Conservation (phyloP, 2,329 filamentous ascomycete genomes). For the Dothiorella sarmentorum region DNA sequence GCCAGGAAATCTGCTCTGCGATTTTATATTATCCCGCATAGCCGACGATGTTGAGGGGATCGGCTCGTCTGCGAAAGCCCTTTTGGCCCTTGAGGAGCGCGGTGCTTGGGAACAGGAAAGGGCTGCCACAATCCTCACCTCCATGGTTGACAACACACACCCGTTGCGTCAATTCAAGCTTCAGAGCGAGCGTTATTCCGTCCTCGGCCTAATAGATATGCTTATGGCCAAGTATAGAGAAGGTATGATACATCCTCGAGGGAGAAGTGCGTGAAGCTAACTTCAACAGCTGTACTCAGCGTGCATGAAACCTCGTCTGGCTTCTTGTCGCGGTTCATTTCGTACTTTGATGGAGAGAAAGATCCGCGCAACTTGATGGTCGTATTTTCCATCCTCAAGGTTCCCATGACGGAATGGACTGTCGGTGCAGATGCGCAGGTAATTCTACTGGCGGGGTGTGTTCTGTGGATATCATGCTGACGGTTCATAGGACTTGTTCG, state of each 20-base stretch:
- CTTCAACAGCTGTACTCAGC: slow-evolving; percentile 45
- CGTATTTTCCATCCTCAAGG: slow-evolving; percentile 64
- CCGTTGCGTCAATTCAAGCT: slow-evolving; percentile 60
- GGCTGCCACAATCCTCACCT: slow-evolving; percentile 51
- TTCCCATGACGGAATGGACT: slow-evolving; percentile 66
- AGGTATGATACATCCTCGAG: slow-evolving; percentile 35
- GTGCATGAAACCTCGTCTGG: slow-evolving; percentile 52
- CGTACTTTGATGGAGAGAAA: slow-evolving; percentile 66
- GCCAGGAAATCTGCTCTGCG: slow-evolving; percentile 55
- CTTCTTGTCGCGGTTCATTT: slow-evolving; percentile 59
- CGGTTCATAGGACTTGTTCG: slow-evolving; percentile 52
- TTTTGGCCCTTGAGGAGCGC: slow-evolving; percentile 57
- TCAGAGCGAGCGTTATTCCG: slow-evolving; percentile 59
- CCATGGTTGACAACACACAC: slow-evolving; percentile 51
- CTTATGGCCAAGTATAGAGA: slow-evolving; percentile 60
- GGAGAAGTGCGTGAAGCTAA: not conserved
- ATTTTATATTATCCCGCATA: slow-evolving; percentile 63
- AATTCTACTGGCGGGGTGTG: slow-evolving; percentile 15
- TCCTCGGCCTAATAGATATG: slow-evolving; percentile 59
- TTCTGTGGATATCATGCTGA: slow-evolving; percentile 9
- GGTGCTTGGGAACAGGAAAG: slow-evolving; percentile 59
- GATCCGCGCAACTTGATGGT: slow-evolving; percentile 69
- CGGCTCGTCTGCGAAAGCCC: slow-evolving; percentile 57
- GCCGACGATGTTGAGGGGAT: slow-evolving; percentile 52
- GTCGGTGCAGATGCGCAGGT: slow-evolving; percentile 59